phyloP scores from a whole-genome alignment of 208 protist species.

The Crithidia sp. region DNA sequence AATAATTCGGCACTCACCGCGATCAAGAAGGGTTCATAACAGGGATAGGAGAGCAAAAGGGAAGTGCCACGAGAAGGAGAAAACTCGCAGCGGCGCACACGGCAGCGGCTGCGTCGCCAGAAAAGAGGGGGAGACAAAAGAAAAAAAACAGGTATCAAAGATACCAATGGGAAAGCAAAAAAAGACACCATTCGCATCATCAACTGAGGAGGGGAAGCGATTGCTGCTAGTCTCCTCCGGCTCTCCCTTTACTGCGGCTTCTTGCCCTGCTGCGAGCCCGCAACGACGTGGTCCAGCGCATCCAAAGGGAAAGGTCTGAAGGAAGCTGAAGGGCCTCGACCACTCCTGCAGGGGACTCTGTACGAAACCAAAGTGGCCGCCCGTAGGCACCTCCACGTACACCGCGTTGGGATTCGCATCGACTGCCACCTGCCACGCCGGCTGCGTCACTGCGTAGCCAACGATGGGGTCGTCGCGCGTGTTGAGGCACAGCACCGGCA shows the following conservation, averaged over 20 bases:
- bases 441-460: slow-evolving; percentile 21
- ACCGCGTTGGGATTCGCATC: slow-evolving; percentile 38
- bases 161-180: neutral
- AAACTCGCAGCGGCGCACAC: too few relatives aligned
- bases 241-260: slow-evolving; percentile 4
- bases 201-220: neutral
- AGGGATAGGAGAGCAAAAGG: too few relatives aligned
- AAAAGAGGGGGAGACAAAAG: neutral
- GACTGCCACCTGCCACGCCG: slow-evolving; percentile 43
- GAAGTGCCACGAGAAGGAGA: too few relatives aligned
- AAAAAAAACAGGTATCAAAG: neutral
- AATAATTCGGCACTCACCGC: too few relatives aligned
- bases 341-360: slow-evolving; percentile 42
- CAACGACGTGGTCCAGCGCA: slow-evolving; percentile 15
- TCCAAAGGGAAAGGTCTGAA: slow-evolving; percentile 39
- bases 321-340: slow-evolving; percentile 12
- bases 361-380: slow-evolving; percentile 72
- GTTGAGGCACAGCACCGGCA: slow-evolving; percentile 55
- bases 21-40: neutral
- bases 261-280: slow-evolving; percentile 2
- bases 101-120: too few relatives aligned
- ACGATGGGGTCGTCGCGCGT: slow-evolving; percentile 64
- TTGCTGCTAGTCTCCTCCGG: too few relatives aligned
- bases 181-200: neutral
- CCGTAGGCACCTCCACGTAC: slow-evolving; percentile 60